A percentile compares a stretch with the other conserved stretches of the same genome.
These are phyloP conservation scores for Flaveria robusta DNA, from an alignment of 129 eudicot species.

Conservation along the genomic window DNA sequence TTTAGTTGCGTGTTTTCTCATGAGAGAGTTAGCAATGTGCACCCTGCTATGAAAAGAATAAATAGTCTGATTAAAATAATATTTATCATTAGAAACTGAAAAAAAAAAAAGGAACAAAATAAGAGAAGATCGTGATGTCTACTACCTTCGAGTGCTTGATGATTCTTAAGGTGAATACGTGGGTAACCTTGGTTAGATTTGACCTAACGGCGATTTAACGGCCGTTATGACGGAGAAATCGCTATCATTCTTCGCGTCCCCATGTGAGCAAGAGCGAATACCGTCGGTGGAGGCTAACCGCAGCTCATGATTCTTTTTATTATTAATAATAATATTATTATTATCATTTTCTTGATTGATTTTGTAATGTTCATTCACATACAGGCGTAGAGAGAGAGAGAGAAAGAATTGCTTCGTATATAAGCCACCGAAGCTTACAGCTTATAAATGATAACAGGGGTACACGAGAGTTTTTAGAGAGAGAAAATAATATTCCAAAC, in stretches of 20 bases:
- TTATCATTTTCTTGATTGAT: background rate
- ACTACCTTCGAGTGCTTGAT: background rate
- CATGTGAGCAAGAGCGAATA: constrained; percentile 39
- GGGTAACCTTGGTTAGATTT: constrained; percentile 49
- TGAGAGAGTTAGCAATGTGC: too few species aligned
- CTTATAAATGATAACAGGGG: constrained; percentile 34
- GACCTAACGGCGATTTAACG: constrained; percentile 30
- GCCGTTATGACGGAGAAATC: constrained; percentile 35
- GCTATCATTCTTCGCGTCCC: constrained; percentile 37
- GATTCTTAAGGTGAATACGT: constrained; percentile 28
- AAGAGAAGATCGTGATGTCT: constrained; percentile 7
- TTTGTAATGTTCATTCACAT: constrained; percentile 15
- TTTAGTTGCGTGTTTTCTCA: too few species aligned
- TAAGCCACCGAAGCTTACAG: constrained; percentile 64
- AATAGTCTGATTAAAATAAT: too few species aligned
- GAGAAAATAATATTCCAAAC: constrained; percentile 25
- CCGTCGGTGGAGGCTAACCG: constrained; percentile 54
- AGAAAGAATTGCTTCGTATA: constrained; percentile 64
- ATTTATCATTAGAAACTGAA: too few species aligned
- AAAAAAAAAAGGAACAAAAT: too few species aligned
- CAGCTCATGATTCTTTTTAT: constrained; percentile 25
- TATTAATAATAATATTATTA: background rate
- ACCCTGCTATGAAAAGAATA: too few species aligned
- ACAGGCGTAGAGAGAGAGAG: constrained; percentile 38
- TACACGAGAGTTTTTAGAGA: constrained; percentile 29